phyloP scores from a whole-genome alignment of 2,329 filamentous ascomycete species.

The Stachybotrys chlorohalonatus region DNA sequence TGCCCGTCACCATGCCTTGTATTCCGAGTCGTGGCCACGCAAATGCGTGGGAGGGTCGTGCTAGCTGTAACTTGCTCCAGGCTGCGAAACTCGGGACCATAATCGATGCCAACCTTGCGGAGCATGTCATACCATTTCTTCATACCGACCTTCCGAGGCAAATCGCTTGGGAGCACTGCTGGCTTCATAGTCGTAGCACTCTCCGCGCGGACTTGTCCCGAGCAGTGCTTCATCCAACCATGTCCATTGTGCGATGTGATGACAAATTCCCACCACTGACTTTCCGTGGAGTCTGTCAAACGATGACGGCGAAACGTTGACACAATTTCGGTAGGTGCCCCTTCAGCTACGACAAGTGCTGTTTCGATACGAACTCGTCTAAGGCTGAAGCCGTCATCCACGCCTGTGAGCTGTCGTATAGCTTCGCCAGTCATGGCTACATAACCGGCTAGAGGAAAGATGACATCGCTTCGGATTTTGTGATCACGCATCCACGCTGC shows the following conservation, averaged over 20 bases:
- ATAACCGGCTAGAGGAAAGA: constrained; percentile 29
- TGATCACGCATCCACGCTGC: constrained; percentile 35
- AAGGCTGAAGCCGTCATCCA: constrained; percentile 11
- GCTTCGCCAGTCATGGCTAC: constrained; percentile 20
- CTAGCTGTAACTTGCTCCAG: constrained; percentile 9
- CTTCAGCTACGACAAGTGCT: constrained; percentile 21
- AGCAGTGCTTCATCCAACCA: constrained; percentile 14
- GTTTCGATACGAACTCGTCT: constrained; percentile 17
- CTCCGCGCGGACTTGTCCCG: constrained; percentile 1
- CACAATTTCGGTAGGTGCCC: constrained; percentile 18
- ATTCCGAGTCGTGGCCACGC: constrained; percentile 6
- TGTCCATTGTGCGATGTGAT: constrained; percentile 12
- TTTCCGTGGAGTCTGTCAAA: constrained; percentile 13
- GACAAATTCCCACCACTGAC: constrained; percentile 20
- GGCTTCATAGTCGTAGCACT: too few relatives aligned
- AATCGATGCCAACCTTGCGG: constrained; percentile 17
- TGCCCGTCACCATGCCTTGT: constrained; percentile 9
- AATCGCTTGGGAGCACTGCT: too few relatives aligned
- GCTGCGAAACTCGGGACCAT: constrained; percentile 19
- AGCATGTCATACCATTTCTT: constrained; percentile 16
- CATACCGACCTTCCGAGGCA: constrained; percentile 5
- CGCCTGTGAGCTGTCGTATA: constrained; percentile 7
- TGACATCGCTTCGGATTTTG: constrained; percentile 28
- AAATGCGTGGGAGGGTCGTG: constrained; percentile 4
- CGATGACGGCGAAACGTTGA: constrained; percentile 16